These are phyloP conservation scores for Phytophthora vignae DNA, from an alignment of 352 stramenopile species.

Conservation along the genomic window DNA sequence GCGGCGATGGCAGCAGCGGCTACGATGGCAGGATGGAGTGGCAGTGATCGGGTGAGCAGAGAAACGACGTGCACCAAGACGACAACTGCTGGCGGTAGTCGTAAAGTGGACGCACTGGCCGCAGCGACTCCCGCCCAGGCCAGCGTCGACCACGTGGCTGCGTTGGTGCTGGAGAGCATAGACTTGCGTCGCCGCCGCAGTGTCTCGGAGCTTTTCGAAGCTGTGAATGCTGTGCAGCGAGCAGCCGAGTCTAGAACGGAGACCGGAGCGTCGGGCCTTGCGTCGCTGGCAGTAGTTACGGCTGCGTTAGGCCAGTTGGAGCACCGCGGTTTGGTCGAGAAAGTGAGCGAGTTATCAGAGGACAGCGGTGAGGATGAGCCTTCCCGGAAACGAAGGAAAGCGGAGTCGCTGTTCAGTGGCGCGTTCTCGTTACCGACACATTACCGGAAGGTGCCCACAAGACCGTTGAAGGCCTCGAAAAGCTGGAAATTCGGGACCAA, in stretches of 20 bases:
- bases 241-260: slow-evolving; percentile 1
- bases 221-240: slow-evolving; percentile 39
- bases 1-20: slow-evolving; percentile 37
- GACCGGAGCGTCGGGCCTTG: slow-evolving; percentile 12
- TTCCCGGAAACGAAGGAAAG: slow-evolving; percentile 39
- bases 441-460: slow-evolving; percentile 75
- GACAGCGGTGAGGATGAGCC: slow-evolving; percentile 24
- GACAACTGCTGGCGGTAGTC: neutral
- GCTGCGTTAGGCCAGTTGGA: slow-evolving; percentile 68
- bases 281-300: slow-evolving; percentile 63
- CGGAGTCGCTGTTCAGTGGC: slow-evolving; percentile 18
- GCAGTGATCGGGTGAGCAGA: slow-evolving; percentile 39
- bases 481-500: slow-evolving; percentile 64
- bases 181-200: slow-evolving; percentile 65
- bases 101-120: slow-evolving; percentile 23
- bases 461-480: slow-evolving; percentile 78
- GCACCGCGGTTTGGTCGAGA: slow-evolving; percentile 57
- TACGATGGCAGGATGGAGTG: slow-evolving; percentile 42
- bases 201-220: slow-evolving; percentile 64
- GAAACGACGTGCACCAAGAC: slow-evolving; percentile 23
- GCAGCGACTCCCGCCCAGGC: slow-evolving; percentile 18
- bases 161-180: slow-evolving; percentile 61
- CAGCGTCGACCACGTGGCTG: slow-evolving; percentile 55
- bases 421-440: slow-evolving; percentile 42
- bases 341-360: slow-evolving; percentile 37